Base-by-base conservation (phyloP, 208 protist species). In the Naegleria fowleri region DNA sequence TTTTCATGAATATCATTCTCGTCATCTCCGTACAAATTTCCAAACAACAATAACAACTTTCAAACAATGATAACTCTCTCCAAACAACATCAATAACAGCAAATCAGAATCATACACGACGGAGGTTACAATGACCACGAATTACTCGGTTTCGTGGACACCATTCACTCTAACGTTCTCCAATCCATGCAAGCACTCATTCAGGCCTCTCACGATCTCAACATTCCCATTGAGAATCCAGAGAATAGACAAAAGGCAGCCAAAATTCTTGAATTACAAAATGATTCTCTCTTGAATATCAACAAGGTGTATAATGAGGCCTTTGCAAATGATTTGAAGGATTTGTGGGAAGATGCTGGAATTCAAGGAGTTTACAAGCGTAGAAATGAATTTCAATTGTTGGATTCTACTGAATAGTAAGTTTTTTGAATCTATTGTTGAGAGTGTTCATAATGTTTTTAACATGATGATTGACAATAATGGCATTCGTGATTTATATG, bases 41-140 rank as follows among this genome's bases (percentile, higher is more conserved):
- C n/a, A n/a, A n/a, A 48, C 43, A 48, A 48, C 43, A 48, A 48
- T 48, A 48, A 48, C 43, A 7, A n/a, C n/a, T n/a, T n/a, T n/a
- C n/a, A n/a, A 48, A 48, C 7, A 48, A 48, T 48, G 43, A 48
- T 7, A 1, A 48, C 43, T 9, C 43, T 9, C 43, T 48, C 7
- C 67, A 36, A 6, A 79, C 0, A 5, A 79, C 67, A n/a, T n/a
- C n/a, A n/a, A n/a, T n/a, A 25, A 79, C 29, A 93, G 84, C 90
- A 91, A 88, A 87, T 91, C 52, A 79, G 76, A 88, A 91, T 91
- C 33, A 79, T 91, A n/a, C 90, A 91, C 79, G 39, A 83, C 33
- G 76, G 76, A 39, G 90, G 90, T n/a, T 91, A 55, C 33, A 89
- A 33, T 39, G 33, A 59, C 6, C 51, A 91, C 0, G 90, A 79